A percentile compares a stretch with the other conserved stretches of the same genome.
Evolutionary conservation across 1,284 basidiomycete species (phyloP).

Genomic region (Polyporus tsugae): DNA sequence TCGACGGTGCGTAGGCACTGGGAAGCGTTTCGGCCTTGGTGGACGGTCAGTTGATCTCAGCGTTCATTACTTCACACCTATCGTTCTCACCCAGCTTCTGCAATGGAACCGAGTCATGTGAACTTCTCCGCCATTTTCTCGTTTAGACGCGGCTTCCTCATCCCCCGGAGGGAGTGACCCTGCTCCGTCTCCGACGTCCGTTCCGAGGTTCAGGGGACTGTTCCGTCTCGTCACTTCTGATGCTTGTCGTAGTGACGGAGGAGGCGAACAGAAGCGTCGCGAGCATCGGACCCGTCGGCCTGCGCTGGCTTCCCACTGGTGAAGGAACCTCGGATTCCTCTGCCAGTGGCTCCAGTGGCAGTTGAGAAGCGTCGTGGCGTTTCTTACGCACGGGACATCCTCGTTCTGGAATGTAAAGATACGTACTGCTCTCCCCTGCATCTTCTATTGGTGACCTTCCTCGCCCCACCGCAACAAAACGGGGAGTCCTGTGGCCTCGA

Average conservation of each 20-base stretch:
- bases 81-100: neutral
- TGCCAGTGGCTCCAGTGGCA: neutral
- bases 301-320: neutral
- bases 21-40: neutral
- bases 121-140: neutral
- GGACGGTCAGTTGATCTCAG: neutral
- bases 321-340: neutral
- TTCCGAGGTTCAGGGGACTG: neutral
- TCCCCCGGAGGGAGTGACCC: neutral
- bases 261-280: slow-evolving; percentile 2
- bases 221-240: neutral
- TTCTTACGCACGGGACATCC: neutral
- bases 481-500: neutral
- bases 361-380: neutral
- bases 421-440: neutral
- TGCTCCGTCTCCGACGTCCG: slow-evolving; percentile 3
- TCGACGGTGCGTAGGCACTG: neutral
- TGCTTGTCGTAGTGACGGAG: neutral
- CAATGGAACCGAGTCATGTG: neutral
- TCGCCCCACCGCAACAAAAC: neutral
- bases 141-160: neutral
- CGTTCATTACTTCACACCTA: neutral
- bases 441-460: slow-evolving; percentile 1
- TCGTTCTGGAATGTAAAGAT: neutral
- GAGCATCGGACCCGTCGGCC: neutral